These are phyloP conservation scores for Wickerhamiella occidentalis DNA, from an alignment of 805 yeast genomes.

Conservation along the genomic window DNA sequence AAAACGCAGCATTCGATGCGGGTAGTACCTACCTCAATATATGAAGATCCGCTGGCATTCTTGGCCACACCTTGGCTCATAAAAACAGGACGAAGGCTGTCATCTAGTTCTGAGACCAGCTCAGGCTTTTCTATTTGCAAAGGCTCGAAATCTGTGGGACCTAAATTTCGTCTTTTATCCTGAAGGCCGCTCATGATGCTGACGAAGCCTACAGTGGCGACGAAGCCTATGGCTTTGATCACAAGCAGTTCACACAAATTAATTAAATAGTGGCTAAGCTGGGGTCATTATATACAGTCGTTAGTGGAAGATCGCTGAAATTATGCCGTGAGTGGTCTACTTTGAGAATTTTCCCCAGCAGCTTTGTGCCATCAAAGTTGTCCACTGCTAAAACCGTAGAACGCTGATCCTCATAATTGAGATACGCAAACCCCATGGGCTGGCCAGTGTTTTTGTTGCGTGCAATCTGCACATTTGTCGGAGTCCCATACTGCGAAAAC, in stretches of 20 bases:
- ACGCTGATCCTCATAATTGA: slow-evolving; percentile 71
- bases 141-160: slow-evolving; percentile 58
- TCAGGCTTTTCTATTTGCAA: slow-evolving; percentile 31
- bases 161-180: slow-evolving; percentile 79
- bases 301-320: background rate
- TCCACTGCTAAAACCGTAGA: slow-evolving; percentile 80
- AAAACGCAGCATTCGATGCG: slow-evolving; percentile 57
- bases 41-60: slow-evolving; percentile 74
- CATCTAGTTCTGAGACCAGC: slow-evolving; percentile 17
- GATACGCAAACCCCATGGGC: slow-evolving; percentile 64
- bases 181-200: slow-evolving; percentile 24
- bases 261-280: background rate
- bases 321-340: slow-evolving; percentile 7
- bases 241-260: too few relatives aligned
- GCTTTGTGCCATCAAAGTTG: slow-evolving; percentile 56
- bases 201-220: background rate
- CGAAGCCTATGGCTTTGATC: background rate
- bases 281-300: background rate
- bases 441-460: slow-evolving; percentile 55
- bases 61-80: slow-evolving; percentile 52
- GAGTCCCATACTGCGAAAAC: slow-evolving; percentile 84
- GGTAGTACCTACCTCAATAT: slow-evolving; percentile 53
- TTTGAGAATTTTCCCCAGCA: slow-evolving; percentile 1
- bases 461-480: slow-evolving; percentile 58
- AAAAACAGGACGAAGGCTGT: slow-evolving; percentile 35